These are phyloP conservation scores for Fusarium keratoplasticum DNA, from an alignment of 2,329 filamentous ascomycete genomes.

Conservation along the genomic window DNA sequence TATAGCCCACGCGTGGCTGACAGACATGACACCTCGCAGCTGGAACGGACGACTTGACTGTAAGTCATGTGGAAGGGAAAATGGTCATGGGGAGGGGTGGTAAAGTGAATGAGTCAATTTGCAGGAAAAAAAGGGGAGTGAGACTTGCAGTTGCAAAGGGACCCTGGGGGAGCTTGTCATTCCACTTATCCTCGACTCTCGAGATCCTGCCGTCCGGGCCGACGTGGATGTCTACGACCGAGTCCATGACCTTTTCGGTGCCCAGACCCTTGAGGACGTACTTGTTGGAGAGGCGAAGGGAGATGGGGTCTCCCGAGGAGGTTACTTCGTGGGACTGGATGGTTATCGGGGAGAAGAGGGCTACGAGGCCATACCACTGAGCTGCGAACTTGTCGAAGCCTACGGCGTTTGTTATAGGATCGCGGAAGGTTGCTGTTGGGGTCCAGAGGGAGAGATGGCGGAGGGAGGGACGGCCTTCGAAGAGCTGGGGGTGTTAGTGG, in stretches of 20 bases:
- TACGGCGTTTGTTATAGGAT: slow-evolving; percentile 67
- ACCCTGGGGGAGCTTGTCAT: slow-evolving; percentile 51
- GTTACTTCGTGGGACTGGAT: slow-evolving; percentile 66
- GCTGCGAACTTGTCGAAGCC: slow-evolving; percentile 64
- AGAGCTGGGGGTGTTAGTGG: slow-evolving; percentile 55
- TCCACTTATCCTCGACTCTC: slow-evolving; percentile 52
- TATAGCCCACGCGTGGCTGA: slow-evolving; percentile 31
- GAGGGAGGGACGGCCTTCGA: slow-evolving; percentile 68
- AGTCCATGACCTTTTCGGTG: slow-evolving; percentile 59
- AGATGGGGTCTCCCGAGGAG: slow-evolving; percentile 68
- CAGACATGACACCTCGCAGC: not conserved
- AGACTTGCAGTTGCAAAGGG: slow-evolving; percentile 48
- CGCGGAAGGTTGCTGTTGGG: slow-evolving; percentile 67
- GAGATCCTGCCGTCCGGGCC: slow-evolving; percentile 50
- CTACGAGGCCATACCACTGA: slow-evolving; percentile 69
- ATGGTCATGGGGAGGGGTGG: not conserved
- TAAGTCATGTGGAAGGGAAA: not conserved
- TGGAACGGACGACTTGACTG: slow-evolving; percentile 14
- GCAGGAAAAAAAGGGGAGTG: not conserved
- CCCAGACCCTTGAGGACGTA: slow-evolving; percentile 57
- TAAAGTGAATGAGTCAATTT: not conserved
- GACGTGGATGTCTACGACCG: slow-evolving; percentile 50
- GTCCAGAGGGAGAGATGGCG: slow-evolving; percentile 70
- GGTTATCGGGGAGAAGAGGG: slow-evolving; percentile 64
- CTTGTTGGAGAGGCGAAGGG: slow-evolving; percentile 58